Evolutionary conservation across 176 grass and related monocot genomes (phyloP), one percentile per base, ranked within the genome.

Genomic region (Bromus sterilis): DNA sequence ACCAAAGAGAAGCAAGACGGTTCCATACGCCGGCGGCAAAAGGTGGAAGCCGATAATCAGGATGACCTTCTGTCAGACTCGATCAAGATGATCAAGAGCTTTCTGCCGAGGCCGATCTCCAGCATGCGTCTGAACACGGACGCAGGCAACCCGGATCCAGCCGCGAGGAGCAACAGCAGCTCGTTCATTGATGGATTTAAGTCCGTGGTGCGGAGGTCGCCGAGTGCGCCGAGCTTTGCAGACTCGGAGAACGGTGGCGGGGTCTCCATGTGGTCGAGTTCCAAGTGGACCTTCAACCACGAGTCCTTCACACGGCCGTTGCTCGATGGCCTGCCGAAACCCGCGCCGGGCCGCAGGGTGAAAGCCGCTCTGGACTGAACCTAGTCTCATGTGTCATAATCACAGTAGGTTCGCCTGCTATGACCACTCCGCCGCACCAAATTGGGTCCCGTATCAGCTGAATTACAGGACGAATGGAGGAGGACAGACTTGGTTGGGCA

Each of bases 291-390:
- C 13, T 87, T 81, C 63, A 94, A 80, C 46, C 46, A 89, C 10
- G 92, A 94, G 56, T 79, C 89, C 28, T 80, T 91, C 66, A 80
- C 88, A 4, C 61, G 62, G 1, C 86, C 91, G 7, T 80, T 94
- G 41, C 81, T 90, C 33, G 83, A 85, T 30, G 82, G 78, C 13
- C 66, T 79, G 25, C 80, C 64, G 0, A 83, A 90, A 18, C 83
- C 86, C 2, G 56, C 75, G 2, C 35, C 77, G 4, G 69, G 3
- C 37, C 80, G 84, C 62, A 89, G 72, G 86, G 79, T 44, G 35
- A 94, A 94, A 86, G 51, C 93, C 33, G 93, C 93, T 14, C 21
- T 92, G 70, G 90, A 95, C 87, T 95, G 64, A 92, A n/a, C 25
- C 31, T 72, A 11, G 20, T 34, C 20, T n/a, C n/a, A n/a, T n/a